These are phyloP conservation scores for Musa troglodytarum DNA, from an alignment of 176 grass and related monocot species.

Conservation along the genomic window DNA sequence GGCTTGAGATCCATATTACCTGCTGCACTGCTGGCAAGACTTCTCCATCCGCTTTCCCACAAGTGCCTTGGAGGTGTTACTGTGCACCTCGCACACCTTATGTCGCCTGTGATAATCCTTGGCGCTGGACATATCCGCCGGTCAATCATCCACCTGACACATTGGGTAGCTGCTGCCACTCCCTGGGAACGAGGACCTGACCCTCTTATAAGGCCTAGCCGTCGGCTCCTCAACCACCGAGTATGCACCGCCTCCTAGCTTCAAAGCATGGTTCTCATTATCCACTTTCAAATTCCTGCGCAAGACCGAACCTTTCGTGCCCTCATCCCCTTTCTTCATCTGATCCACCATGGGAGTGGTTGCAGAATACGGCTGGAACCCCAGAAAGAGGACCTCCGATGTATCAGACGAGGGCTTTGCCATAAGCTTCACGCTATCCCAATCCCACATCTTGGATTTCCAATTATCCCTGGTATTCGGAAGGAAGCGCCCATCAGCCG, in stretches of 20 bases:
- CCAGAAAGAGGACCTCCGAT: slow-evolving; percentile 17
- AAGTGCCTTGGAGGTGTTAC: slow-evolving; percentile 80
- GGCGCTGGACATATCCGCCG: slow-evolving; percentile 68
- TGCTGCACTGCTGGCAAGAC: slow-evolving; percentile 98
- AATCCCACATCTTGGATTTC: slow-evolving; percentile 86
- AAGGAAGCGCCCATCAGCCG: slow-evolving; percentile 20
- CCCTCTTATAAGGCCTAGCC: slow-evolving; percentile 57
- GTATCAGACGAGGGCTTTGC: slow-evolving; percentile 37
- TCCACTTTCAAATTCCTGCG: slow-evolving; percentile 11
- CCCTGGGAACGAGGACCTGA: slow-evolving; percentile 75
- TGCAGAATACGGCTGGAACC: slow-evolving; percentile 15
- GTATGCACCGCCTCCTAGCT: slow-evolving; percentile 34
- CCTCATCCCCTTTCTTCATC: slow-evolving; percentile 4
- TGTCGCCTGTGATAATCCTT: slow-evolving; percentile 94
- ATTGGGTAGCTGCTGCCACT: slow-evolving; percentile 59
- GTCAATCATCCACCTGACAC: slow-evolving; percentile 97
- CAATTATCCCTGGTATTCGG: slow-evolving; percentile 37
- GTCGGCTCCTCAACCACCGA: slow-evolving; percentile 25
- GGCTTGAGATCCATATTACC: slow-evolving; percentile 32
- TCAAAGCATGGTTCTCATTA: slow-evolving; percentile 33
- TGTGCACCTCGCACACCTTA: slow-evolving; percentile 87
- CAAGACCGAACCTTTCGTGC: slow-evolving; percentile 2
- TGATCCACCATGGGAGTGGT: slow-evolving; percentile 12
- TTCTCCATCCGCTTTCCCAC: slow-evolving; percentile 88
- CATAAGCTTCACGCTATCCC: slow-evolving; percentile 64